A percentile compares a stretch with the other conserved stretches of the same genome.
These are phyloP conservation scores for Hansenula lynferdii DNA, from an alignment of 1,139 yeast species.

Conservation along the genomic window DNA sequence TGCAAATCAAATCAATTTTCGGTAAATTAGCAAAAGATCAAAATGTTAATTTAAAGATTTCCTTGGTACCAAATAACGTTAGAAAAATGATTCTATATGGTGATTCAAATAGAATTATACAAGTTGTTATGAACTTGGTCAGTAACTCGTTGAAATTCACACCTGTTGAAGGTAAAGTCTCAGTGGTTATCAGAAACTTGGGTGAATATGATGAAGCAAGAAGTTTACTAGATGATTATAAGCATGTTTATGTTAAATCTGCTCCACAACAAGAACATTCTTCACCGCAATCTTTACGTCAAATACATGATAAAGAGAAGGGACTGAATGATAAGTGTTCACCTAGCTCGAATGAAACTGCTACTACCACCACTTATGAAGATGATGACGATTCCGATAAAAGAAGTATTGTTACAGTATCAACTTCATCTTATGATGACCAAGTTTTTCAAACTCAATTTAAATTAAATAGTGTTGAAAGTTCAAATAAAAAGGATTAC, in stretches of 20 bases:
- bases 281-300: too few species aligned
- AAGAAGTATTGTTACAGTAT: conserved; percentile 39
- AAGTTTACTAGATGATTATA: conserved; percentile 30
- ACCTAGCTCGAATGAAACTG: conserved; percentile 11
- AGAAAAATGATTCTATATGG: conserved; percentile 69
- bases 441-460: conserved; percentile 50
- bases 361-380: conserved; percentile 8
- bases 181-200: conserved; percentile 56
- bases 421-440: conserved; percentile 53
- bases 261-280: too few species aligned
- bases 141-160: conserved; percentile 88
- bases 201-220: conserved; percentile 64
- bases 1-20: conserved; percentile 85
- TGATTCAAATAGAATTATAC: conserved; percentile 82
- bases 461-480: conserved; percentile 24
- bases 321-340: too few species aligned
- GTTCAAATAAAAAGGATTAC: conserved; percentile 13
- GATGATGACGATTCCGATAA: conserved; percentile 21
- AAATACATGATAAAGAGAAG: too few species aligned
- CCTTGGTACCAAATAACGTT: conserved; percentile 53
- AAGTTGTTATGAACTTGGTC: conserved; percentile 81
- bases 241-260: conserved; percentile 30
- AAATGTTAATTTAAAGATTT: conserved; percentile 56
- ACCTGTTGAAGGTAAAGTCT: conserved; percentile 78
- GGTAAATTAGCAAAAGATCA: conserved; percentile 79